Evolutionary conservation across 2,329 filamentous ascomycete genomes (phyloP).

Genomic region (Penicillium sp.): DNA sequence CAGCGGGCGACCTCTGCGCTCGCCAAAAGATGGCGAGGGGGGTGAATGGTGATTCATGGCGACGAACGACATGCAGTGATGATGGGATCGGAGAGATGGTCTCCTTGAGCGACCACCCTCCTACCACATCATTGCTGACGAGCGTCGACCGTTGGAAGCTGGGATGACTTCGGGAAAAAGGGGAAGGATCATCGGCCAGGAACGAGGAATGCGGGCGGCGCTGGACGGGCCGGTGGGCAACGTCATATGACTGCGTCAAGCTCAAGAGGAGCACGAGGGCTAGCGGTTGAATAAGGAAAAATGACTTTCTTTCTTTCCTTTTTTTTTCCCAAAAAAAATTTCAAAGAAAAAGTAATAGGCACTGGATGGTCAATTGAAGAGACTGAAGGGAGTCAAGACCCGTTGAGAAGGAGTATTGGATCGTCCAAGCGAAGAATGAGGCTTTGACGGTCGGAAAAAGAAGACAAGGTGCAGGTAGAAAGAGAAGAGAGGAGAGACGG

Average conservation of each 20-base stretch:
- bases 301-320: no score
- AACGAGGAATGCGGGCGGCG: constrained; percentile 12
- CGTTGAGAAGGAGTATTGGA: no score
- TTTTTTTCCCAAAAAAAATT: no score
- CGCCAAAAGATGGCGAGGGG: constrained; percentile 26
- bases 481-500: neutral
- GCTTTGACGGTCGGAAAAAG: no score
- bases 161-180: constrained; percentile 8
- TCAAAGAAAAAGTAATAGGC: neutral
- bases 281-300: no score
- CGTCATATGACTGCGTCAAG: constrained; percentile 12
- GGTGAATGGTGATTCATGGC: constrained; percentile 10
- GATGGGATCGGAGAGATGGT: constrained; percentile 10
- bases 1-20: constrained; percentile 34
- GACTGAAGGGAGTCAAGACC: no score
- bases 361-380: neutral
- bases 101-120: constrained; percentile 1
- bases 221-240: constrained; percentile 12
- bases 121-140: constrained; percentile 2
- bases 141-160: neutral
- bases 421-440: no score
- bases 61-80: neutral
- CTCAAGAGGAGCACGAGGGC: neutral
- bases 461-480: neutral
- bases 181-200: constrained; percentile 16